A percentile compares a stretch with the other conserved stretches of the same genome.
phyloP scores from a whole-genome alignment of 768 basidiomycete species.

The Cytidiella melzeri region DNA sequence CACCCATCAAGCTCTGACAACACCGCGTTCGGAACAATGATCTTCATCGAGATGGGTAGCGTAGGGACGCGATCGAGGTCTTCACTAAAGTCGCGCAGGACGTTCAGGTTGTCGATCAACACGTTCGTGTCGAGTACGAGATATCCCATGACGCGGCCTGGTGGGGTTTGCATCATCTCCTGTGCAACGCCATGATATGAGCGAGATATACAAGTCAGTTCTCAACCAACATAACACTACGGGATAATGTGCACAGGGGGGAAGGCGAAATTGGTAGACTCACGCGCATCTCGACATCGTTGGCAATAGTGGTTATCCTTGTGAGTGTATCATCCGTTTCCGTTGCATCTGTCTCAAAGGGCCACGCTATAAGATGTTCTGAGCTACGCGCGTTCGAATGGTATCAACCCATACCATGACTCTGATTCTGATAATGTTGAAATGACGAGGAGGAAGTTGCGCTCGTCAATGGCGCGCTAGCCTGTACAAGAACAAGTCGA shows the following conservation, averaged over 20 bases:
- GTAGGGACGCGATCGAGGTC: slow-evolving; percentile 42
- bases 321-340: slow-evolving; percentile 35
- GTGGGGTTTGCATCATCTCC: background rate
- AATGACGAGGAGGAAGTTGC: too few species aligned
- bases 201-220: background rate
- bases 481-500: too few species aligned
- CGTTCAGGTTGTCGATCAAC: slow-evolving; percentile 59
- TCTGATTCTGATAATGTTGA: too few species aligned
- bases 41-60: slow-evolving; percentile 54
- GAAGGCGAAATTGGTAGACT: slow-evolving; percentile 14
- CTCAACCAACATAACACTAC: background rate
- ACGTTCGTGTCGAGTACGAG: slow-evolving; percentile 79
- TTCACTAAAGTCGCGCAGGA: slow-evolving; percentile 56
- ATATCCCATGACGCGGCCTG: slow-evolving; percentile 26
- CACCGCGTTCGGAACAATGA: slow-evolving; percentile 58
- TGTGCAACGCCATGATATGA: too few species aligned
- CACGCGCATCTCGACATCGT: slow-evolving; percentile 76
- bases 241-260: background rate
- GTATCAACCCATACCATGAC: too few species aligned
- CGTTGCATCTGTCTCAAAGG: too few species aligned
- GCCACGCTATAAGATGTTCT: too few species aligned
- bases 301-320: slow-evolving; percentile 49
- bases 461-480: too few species aligned
- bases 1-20: slow-evolving; percentile 75
- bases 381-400: too few species aligned